Conservation (phyloP, 257 asterid genomes). For the Nicotiana noctiflora region DNA sequence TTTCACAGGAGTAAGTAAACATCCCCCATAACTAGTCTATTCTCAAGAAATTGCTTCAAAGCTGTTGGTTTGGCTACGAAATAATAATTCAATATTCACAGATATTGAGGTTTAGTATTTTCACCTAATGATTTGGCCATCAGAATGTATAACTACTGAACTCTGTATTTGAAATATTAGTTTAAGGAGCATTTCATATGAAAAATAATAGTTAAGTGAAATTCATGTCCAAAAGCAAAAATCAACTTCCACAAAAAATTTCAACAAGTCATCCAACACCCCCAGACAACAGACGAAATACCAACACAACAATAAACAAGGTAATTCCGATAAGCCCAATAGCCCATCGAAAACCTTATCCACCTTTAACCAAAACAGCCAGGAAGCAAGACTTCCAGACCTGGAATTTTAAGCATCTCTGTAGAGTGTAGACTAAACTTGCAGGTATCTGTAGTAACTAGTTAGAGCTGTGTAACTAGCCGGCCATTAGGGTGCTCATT, state of each 20-base stretch:
- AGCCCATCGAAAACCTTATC: background rate
- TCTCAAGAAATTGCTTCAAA: background rate
- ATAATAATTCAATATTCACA: background rate
- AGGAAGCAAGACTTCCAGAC: background rate
- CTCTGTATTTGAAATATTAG: background rate
- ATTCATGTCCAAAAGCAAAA: background rate
- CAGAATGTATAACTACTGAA: too few relatives aligned
- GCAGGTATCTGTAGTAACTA: background rate
- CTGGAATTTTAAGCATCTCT: background rate
- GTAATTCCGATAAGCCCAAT: background rate
- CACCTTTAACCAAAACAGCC: background rate
- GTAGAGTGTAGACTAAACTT: background rate
- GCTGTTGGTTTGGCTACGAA: background rate
- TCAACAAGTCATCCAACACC: background rate
- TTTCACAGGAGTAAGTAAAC: background rate
- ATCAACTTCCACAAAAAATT: background rate
- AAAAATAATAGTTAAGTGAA: background rate
- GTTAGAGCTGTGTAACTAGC: background rate
- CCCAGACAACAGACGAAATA: background rate
- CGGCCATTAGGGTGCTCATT: background rate
- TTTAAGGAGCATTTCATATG: background rate
- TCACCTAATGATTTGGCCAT: too few relatives aligned
- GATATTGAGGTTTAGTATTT: background rate
- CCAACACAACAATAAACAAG: too few relatives aligned
- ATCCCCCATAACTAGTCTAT: background rate